Percentiles rank a stretch among this genome's conserved stretches.
These are phyloP conservation scores for Suillus sp. DNA, from an alignment of 768 basidiomycete genomes.

Conservation along the genomic window DNA sequence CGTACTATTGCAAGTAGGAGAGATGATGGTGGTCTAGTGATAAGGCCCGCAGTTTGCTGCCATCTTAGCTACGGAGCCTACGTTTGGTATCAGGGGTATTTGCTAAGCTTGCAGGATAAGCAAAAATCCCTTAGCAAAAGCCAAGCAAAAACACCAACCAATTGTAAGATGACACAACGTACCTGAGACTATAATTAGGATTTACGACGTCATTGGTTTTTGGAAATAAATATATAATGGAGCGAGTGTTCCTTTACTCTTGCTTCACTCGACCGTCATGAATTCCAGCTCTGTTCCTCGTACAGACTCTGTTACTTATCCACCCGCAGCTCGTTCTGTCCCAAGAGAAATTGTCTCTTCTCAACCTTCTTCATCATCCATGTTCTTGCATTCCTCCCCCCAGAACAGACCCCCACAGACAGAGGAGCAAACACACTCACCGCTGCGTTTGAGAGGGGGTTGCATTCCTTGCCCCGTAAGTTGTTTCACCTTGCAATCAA, in stretches of 20 bases:
- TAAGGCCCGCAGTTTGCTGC: background rate
- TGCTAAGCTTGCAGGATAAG: background rate
- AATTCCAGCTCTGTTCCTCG: background rate
- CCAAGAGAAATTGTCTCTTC: conserved; percentile 16
- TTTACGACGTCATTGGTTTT: background rate
- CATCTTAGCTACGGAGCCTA: background rate
- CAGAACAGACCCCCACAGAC: background rate
- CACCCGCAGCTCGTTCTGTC: conserved; percentile 13
- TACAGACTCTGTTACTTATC: conserved; percentile 6
- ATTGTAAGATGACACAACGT: background rate
- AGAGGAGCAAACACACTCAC: conserved; percentile 15
- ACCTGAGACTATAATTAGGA: background rate
- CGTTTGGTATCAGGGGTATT: background rate
- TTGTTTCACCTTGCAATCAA: background rate
- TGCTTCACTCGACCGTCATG: background rate
- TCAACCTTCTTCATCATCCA: conserved; percentile 22
- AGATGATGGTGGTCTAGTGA: background rate
- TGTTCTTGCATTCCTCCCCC: conserved; percentile 13
- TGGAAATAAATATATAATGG: background rate
- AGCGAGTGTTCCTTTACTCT: background rate
- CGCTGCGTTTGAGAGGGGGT: conserved; percentile 31
- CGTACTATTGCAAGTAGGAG: conserved; percentile 3
- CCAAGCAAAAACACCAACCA: too few species aligned
- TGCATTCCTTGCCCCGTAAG: conserved; percentile 37
- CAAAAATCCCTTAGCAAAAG: background rate